Evolutionary conservation across 2,329 filamentous ascomycete species (phyloP).

Genomic region (Thelonectria rubi): DNA sequence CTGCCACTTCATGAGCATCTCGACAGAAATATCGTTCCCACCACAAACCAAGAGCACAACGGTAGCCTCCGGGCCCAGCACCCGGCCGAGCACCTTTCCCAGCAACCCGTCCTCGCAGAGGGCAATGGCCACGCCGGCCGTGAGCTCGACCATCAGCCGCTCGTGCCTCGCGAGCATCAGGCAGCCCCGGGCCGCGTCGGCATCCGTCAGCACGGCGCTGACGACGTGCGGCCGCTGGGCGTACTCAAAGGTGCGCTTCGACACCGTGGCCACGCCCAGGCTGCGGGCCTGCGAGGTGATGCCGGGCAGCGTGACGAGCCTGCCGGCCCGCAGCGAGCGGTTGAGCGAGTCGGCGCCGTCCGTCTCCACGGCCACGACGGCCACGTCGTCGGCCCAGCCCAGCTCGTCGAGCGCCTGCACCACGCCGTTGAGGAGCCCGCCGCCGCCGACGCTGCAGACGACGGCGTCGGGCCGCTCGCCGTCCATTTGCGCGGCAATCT

Average conservation of each 20-base stretch:
- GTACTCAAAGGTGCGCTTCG: conserved; percentile 53
- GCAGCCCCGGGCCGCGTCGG: conserved; percentile 41
- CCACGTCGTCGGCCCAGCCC: conserved; percentile 43
- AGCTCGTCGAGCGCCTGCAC: conserved; percentile 65
- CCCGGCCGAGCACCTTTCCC: conserved; percentile 22
- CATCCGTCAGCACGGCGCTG: conserved; percentile 41
- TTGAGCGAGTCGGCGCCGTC: conserved; percentile 73
- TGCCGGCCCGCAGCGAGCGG: conserved; percentile 61
- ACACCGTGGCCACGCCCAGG: conserved; percentile 74
- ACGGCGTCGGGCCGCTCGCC: conserved; percentile 74
- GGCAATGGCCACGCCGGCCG: conserved; percentile 43
- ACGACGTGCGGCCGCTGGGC: conserved; percentile 40
- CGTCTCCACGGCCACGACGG: conserved; percentile 77
- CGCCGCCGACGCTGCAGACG: conserved; percentile 81
- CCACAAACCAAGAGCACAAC: conserved; percentile 47
- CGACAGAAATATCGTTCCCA: conserved; percentile 46
- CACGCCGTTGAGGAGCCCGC: conserved; percentile 79
- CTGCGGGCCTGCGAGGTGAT: conserved; percentile 79
- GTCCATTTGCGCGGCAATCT: conserved; percentile 54
- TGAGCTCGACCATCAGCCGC: conserved; percentile 43
- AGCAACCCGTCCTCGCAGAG: conserved; percentile 41
- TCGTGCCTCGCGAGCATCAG: conserved; percentile 43
- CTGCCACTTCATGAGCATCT: conserved; percentile 42
- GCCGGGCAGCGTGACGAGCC: conserved; percentile 68
- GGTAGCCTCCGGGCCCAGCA: conserved; percentile 38